phyloP scores from a whole-genome alignment of 306 rosid species.

The Inga oerstediana region DNA sequence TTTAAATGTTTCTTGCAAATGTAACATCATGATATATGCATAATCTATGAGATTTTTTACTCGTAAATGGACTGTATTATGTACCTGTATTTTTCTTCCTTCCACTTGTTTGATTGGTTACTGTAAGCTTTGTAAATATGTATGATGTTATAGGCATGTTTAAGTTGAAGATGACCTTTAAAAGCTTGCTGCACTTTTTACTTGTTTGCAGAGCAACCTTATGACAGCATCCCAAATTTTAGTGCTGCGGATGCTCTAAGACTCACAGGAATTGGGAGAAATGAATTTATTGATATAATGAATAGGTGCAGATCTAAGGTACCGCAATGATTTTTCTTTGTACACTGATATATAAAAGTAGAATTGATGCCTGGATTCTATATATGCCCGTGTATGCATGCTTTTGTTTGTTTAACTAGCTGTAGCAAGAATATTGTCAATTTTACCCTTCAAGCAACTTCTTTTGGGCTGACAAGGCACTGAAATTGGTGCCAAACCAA shows the following conservation, averaged over 20 bases:
- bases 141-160: neutral
- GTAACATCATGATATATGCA: slow-evolving; percentile 8
- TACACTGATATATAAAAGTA: neutral
- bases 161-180: slow-evolving; percentile 27
- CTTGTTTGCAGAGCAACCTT: slow-evolving; percentile 91
- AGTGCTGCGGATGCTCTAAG: slow-evolving; percentile 98
- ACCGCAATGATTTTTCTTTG: slow-evolving; percentile 34
- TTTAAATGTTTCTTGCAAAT: neutral
- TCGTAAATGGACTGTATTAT: slow-evolving; percentile 16
- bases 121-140: slow-evolving; percentile 10
- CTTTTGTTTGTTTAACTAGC: slow-evolving; percentile 16
- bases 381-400: slow-evolving; percentile 2
- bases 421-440: slow-evolving; percentile 13
- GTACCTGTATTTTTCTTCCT: slow-evolving; percentile 4
- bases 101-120: slow-evolving; percentile 19
- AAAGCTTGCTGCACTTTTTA: slow-evolving; percentile 30
- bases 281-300: slow-evolving; percentile 98
- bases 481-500: neutral
- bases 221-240: slow-evolving; percentile 97
- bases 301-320: slow-evolving; percentile 99
- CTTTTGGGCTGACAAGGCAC: neutral
- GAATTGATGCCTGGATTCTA: slow-evolving; percentile 19
- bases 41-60: neutral
- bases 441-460: slow-evolving; percentile 12
- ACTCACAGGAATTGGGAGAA: slow-evolving; percentile 93